These are phyloP conservation scores for Mucor lusitanicus DNA, from an alignment of 371 early-diverging fungal genomes.

Conservation along the genomic window DNA sequence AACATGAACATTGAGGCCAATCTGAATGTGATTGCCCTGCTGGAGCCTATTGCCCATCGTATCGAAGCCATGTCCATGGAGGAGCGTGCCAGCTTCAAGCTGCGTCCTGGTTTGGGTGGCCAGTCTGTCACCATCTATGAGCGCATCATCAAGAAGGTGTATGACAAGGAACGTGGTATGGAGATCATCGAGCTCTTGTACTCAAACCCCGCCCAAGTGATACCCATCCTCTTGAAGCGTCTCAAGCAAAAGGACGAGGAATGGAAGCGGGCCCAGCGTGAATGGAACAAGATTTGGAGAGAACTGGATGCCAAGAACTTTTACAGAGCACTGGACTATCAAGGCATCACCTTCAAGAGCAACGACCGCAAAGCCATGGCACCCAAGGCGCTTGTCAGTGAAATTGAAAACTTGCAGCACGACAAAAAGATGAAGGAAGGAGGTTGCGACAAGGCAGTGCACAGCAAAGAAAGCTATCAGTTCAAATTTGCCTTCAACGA, in stretches of 20 bases:
- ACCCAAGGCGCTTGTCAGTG: slow-evolving; percentile 75
- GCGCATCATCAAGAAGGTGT: slow-evolving; percentile 85
- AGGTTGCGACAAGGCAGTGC: neutral
- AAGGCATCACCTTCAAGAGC: slow-evolving; percentile 86
- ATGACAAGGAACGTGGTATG: slow-evolving; percentile 77
- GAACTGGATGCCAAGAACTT: slow-evolving; percentile 93
- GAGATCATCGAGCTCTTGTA: slow-evolving; percentile 93
- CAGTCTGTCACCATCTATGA: slow-evolving; percentile 81
- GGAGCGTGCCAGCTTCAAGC: slow-evolving; percentile 68
- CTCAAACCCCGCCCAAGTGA: slow-evolving; percentile 85
- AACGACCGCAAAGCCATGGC: slow-evolving; percentile 86
- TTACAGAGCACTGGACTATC: slow-evolving; percentile 96
- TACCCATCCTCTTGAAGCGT: slow-evolving; percentile 93
- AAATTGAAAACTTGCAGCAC: slow-evolving; percentile 78
- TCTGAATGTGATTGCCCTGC: slow-evolving; percentile 79
- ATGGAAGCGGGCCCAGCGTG: slow-evolving; percentile 77
- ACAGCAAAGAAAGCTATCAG: slow-evolving; percentile 59
- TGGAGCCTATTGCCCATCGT: slow-evolving; percentile 81
- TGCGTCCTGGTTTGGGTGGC: slow-evolving; percentile 79
- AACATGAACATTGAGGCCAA: slow-evolving; percentile 96
- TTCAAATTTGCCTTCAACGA: slow-evolving; percentile 66
- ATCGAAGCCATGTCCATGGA: slow-evolving; percentile 80
- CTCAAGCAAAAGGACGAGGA: slow-evolving; percentile 96
- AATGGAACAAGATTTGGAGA: slow-evolving; percentile 96
- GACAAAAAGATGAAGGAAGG: slow-evolving; percentile 18